Conservation (phyloP, 108 stramenopile species). For the Pseudonitzschia multistriata region DNA sequence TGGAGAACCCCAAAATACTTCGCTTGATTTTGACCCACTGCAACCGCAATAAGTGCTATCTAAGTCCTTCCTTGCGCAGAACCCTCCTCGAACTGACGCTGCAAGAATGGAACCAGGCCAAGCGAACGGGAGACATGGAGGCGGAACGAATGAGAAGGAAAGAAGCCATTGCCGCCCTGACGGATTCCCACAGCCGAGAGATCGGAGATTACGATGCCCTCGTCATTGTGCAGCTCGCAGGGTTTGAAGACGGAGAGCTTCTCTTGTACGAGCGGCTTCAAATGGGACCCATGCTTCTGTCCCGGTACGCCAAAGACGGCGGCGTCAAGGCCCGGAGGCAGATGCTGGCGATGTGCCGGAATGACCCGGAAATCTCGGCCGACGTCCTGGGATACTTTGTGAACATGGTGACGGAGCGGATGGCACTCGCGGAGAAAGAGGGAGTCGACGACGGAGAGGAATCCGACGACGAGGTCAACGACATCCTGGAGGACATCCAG, state of each 20-base stretch:
- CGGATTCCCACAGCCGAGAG: conserved; percentile 55
- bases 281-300: conserved; percentile 80
- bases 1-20: conserved; percentile 80
- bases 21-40: conserved; percentile 82
- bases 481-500: conserved; percentile 76
- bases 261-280: conserved; percentile 78
- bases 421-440: conserved; percentile 22
- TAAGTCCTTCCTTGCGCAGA: conserved; percentile 72
- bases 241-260: conserved; percentile 75
- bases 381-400: conserved; percentile 86
- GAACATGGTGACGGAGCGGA: conserved; percentile 50
- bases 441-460: conserved; percentile 38
- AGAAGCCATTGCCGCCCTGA: conserved; percentile 69
- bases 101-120: conserved; percentile 81
- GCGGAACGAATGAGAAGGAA: conserved; percentile 65
- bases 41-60: conserved; percentile 66
- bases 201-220: conserved; percentile 84
- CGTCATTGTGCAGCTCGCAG: conserved; percentile 76
- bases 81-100: conserved; percentile 80
- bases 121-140: conserved; percentile 68
- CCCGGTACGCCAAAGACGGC: conserved; percentile 72
- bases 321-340: conserved; percentile 70
- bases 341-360: conserved; percentile 82
- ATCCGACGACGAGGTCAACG: conserved; percentile 56
- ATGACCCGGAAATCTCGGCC: conserved; percentile 77